Evolutionary conservation across 257 asterid species (phyloP).

Genomic region (Hygrophila difformis): DNA sequence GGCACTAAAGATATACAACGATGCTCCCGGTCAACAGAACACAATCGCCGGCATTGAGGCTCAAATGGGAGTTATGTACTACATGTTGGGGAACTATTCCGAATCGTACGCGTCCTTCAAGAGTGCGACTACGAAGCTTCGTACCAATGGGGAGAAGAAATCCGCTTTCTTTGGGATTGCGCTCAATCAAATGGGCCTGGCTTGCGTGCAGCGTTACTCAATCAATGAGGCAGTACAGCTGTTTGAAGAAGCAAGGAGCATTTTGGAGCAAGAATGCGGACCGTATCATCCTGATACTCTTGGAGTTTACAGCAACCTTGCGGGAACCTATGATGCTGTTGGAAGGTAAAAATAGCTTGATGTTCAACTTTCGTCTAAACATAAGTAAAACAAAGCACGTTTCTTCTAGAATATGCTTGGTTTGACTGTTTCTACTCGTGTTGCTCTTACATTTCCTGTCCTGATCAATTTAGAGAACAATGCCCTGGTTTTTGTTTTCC

Average conservation of each 20-base stretch:
- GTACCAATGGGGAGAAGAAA: constrained; percentile 82
- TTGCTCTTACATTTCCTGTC: too few species aligned
- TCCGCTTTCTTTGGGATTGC: constrained; percentile 91
- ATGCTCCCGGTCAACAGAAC: constrained; percentile 86
- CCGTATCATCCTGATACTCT: constrained; percentile 90
- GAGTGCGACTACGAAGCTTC: constrained; percentile 61
- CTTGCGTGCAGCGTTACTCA: constrained; percentile 79
- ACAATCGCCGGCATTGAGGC: constrained; percentile 88
- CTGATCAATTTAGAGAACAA: too few species aligned
- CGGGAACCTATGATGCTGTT: constrained; percentile 89
- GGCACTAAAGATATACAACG: constrained; percentile 80
- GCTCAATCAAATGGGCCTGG: constrained; percentile 87
- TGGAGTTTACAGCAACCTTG: constrained; percentile 92
- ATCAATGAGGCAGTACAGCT: constrained; percentile 68
- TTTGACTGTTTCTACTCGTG: too few species aligned
- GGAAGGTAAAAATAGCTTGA: constrained; percentile 49
- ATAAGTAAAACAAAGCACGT: too few species aligned
- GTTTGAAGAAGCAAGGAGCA: constrained; percentile 84
- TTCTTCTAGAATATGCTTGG: too few species aligned
- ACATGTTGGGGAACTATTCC: constrained; percentile 65
- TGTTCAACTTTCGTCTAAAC: too few species aligned
- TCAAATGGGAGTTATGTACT: constrained; percentile 85
- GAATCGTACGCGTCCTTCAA: constrained; percentile 62
- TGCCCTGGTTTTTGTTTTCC: too few species aligned
- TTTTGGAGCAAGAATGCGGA: constrained; percentile 87